Conservation (phyloP, 352 stramenopile species). For the Phytophthora uliginosa region DNA sequence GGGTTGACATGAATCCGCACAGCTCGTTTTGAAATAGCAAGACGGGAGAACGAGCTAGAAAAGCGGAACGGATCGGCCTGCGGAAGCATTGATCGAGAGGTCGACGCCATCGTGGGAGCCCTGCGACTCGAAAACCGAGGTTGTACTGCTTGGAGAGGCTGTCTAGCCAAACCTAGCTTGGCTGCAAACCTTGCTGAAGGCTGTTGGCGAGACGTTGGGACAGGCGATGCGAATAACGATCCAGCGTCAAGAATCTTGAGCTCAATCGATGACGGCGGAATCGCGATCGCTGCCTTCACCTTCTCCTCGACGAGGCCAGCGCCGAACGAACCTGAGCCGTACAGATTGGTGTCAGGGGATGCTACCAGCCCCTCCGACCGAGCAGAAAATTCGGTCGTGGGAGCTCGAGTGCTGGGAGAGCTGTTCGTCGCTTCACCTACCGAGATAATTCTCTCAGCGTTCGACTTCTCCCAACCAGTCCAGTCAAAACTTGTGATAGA, state of each 20-base stretch:
- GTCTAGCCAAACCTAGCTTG: slow-evolving; percentile 26
- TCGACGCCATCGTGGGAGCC: background rate
- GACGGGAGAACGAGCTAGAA: slow-evolving; percentile 31
- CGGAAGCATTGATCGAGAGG: background rate
- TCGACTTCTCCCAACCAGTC: slow-evolving; percentile 6
- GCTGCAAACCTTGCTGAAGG: slow-evolving; percentile 23
- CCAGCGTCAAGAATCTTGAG: slow-evolving; percentile 18
- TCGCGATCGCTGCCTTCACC: slow-evolving; percentile 54
- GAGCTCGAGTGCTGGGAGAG: background rate
- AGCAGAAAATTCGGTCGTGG: background rate
- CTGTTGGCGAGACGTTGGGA: slow-evolving; percentile 10
- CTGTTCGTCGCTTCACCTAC: slow-evolving; percentile 7
- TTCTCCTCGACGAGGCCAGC: slow-evolving; percentile 64
- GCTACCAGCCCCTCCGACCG: slow-evolving; percentile 47
- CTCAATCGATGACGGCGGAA: slow-evolving; percentile 9
- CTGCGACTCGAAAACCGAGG: slow-evolving; percentile 16
- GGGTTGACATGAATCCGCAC: slow-evolving; percentile 10
- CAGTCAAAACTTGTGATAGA: slow-evolving; percentile 15
- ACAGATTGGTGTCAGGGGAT: slow-evolving; percentile 61
- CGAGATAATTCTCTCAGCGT: background rate
- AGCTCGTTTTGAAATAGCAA: slow-evolving; percentile 23
- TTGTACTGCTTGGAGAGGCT: slow-evolving; percentile 20
- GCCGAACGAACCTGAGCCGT: slow-evolving; percentile 67
- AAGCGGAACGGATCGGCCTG: slow-evolving; percentile 26
- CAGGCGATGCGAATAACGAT: background rate